phyloP scores from a whole-genome alignment of 768 basidiomycete species.

The Tricholoma matsutake region DNA sequence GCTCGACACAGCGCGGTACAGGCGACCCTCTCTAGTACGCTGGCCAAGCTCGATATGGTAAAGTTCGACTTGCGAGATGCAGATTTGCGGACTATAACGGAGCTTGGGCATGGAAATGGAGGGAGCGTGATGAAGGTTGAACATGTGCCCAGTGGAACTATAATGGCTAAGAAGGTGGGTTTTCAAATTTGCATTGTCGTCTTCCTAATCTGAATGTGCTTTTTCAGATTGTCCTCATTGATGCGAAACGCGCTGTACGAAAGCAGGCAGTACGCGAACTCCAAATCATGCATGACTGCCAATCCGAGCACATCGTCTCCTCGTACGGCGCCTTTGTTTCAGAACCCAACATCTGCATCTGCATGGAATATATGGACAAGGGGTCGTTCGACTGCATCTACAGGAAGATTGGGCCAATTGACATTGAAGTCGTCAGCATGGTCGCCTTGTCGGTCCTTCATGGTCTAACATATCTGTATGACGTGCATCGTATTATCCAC shows the following conservation, averaged over 20 bases:
- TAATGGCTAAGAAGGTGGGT: constrained; percentile 98
- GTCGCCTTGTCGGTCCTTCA: constrained; percentile 93
- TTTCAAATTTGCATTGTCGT: not conserved
- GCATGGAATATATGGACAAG: constrained; percentile 97
- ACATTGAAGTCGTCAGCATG: constrained; percentile 88
- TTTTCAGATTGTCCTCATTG: constrained; percentile 87
- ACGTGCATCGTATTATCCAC: constrained; percentile 96
- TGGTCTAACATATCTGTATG: constrained; percentile 97
- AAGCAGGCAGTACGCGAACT: constrained; percentile 98
- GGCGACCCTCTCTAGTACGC: constrained; percentile 71
- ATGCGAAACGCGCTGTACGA: constrained; percentile 90
- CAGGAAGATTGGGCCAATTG: constrained; percentile 88
- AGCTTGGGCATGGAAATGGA: constrained; percentile 94
- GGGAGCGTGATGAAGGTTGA: constrained; percentile 96
- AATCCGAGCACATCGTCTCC: constrained; percentile 89
- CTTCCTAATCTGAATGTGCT: not conserved
- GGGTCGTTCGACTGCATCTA: constrained; percentile 93
- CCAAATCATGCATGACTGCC: constrained; percentile 98
- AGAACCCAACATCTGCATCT: constrained; percentile 98
- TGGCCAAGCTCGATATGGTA: constrained; percentile 83
- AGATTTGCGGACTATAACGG: constrained; percentile 83
- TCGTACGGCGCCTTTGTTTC: constrained; percentile 96
- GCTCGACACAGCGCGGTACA: constrained; percentile 72
- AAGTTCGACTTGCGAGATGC: constrained; percentile 78
- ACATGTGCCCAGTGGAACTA: constrained; percentile 82